Evolutionary conservation across 192 early-diverging fungal genomes (phyloP).

Genomic region (Backusella sp.): DNA sequence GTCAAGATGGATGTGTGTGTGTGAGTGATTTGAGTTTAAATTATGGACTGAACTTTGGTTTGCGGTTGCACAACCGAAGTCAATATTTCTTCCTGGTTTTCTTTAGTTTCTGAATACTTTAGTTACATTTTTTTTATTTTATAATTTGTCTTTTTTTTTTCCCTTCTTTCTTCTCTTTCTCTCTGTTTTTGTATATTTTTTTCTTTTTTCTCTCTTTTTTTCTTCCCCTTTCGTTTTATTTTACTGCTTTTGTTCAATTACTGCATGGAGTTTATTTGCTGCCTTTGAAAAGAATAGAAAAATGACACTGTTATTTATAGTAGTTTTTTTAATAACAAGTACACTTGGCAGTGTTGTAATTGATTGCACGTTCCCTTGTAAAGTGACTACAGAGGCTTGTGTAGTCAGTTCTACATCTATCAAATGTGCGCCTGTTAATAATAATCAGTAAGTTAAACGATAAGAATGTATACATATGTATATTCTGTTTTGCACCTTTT

Average conservation of each 20-base stretch:
- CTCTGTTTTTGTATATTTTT: background rate
- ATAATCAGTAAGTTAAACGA: background rate
- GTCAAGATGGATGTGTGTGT: background rate
- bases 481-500: background rate
- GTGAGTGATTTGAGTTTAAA: background rate
- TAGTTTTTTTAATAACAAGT: background rate
- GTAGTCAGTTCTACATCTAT: background rate
- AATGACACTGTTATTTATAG: background rate
- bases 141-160: background rate
- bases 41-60: background rate
- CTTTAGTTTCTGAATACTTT: background rate
- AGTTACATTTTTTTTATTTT: background rate
- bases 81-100: background rate
- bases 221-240: background rate
- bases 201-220: background rate
- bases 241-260: background rate
- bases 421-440: background rate
- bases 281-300: background rate
- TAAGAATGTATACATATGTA: background rate
- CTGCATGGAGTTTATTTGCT: background rate
- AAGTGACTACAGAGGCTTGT: background rate
- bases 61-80: background rate
- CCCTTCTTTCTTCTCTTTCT: background rate
- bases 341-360: background rate
- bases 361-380: conserved; percentile 5